phyloP scores from a whole-genome alignment of 768 basidiomycete genomes.

The Lentinula lateritia region DNA sequence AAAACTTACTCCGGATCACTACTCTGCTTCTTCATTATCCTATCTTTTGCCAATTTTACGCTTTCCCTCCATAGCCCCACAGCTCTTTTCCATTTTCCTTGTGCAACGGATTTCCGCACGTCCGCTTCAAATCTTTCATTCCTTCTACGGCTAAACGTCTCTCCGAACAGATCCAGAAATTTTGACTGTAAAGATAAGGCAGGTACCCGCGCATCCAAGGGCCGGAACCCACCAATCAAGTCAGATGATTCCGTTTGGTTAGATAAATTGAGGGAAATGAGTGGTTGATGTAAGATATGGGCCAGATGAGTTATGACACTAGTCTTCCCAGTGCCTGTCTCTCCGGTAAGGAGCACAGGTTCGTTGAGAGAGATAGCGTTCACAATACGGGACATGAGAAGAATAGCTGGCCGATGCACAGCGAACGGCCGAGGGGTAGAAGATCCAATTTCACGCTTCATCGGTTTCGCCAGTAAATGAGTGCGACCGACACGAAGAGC shows the following conservation, averaged over 20 bases:
- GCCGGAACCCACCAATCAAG: slow-evolving; percentile 91
- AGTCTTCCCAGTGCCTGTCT: slow-evolving; percentile 99
- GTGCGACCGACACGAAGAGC: slow-evolving; percentile 61
- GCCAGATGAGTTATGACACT: slow-evolving; percentile 87
- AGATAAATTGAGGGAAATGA: slow-evolving; percentile 89
- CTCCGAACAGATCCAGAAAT: slow-evolving; percentile 77
- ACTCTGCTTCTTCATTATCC: slow-evolving; percentile 36
- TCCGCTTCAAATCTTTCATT: slow-evolving; percentile 84
- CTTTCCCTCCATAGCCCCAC: slow-evolving; percentile 84
- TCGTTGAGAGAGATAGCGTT: slow-evolving; percentile 68
- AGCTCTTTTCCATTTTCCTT: slow-evolving; percentile 80
- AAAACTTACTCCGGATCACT: slow-evolving; percentile 21
- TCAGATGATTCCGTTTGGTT: slow-evolving; percentile 96
- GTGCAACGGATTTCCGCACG: slow-evolving; percentile 74
- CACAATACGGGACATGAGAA: slow-evolving; percentile 76
- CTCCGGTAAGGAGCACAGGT: slow-evolving; percentile 88
- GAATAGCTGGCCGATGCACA: slow-evolving; percentile 78
- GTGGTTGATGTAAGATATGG: slow-evolving; percentile 62
- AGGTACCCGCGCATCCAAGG: slow-evolving; percentile 82
- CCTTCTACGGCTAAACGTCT: slow-evolving; percentile 85
- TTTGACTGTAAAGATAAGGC: slow-evolving; percentile 63
- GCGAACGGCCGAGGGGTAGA: slow-evolving; percentile 64
- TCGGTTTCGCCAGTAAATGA: slow-evolving; percentile 43
- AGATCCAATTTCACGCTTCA: slow-evolving; percentile 27
- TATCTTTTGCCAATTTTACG: slow-evolving; percentile 59